Evolutionary conservation across 805 yeast genomes (phyloP), one percentile per base, ranked within the genome.

Genomic region (Ogataea siamensis): DNA sequence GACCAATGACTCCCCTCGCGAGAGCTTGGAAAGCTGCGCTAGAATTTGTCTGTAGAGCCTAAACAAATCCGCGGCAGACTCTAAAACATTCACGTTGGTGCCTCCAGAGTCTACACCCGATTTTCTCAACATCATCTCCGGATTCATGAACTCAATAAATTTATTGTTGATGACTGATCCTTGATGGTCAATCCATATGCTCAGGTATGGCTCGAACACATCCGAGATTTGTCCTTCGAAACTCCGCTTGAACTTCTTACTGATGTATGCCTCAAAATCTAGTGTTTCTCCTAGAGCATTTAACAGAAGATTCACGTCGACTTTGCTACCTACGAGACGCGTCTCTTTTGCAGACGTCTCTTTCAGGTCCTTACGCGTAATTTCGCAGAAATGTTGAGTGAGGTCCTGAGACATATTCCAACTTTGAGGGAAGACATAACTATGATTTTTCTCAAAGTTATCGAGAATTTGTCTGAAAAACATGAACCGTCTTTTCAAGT

Each of bases 61-160:
- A 60, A 93, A 89, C 22, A 93, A 62, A 49, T 91, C 97, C 1
- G 94, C 87, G 8, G 95, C 84, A 0, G 96, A 85, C 25, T 83
- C 86, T 7, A 93, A 68, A 11, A 93, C 89, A 52, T 81, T 76
- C 5, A 83, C 40, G 14, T 13, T 43, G 11, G 40, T n/a, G 22
- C 44, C 40, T 9, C 40, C 46, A 13, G 37, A 51, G 14, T 59
- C 68, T 44, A 45, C 67, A 60, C 50, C 62, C 40, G 57, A 51
- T 31, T 52, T 71, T 70, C 37, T 60, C 44, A 33, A 78, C 41
- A 82, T 60, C 43, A 77, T 75, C 5, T 79, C 63, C 15, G 76
- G 73, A 35, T 78, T 71, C 55, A 79, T 64, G 54, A 81, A 87
- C 37, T 80, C 84, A 26, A 75, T 55, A 39, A 89, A 67, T 50